Evolutionary conservation across 2,329 filamentous ascomycete genomes (phyloP).

Genomic region (Shiraia sp.): DNA sequence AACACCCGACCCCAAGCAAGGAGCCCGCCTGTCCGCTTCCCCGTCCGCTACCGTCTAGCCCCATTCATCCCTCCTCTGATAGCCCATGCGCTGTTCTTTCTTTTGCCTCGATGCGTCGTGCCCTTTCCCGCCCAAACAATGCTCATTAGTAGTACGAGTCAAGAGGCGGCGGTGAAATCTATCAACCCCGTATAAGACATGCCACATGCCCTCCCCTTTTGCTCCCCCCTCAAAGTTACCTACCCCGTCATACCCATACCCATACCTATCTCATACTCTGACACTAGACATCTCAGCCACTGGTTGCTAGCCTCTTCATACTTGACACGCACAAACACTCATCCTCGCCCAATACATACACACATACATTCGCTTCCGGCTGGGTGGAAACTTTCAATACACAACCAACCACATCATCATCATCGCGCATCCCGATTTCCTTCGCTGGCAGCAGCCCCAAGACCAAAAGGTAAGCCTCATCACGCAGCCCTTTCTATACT

Average conservation of each 20-base stretch:
- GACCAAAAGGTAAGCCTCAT: slow-evolving; percentile 37
- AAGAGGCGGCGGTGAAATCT: slow-evolving; percentile 28
- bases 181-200: slow-evolving; percentile 25
- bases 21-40: slow-evolving; percentile 37
- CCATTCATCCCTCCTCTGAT: too few relatives aligned
- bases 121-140: slow-evolving; percentile 14
- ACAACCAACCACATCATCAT: slow-evolving; percentile 20
- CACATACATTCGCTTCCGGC: slow-evolving; percentile 17
- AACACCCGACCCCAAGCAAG: slow-evolving; percentile 36
- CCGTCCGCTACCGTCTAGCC: slow-evolving; percentile 26
- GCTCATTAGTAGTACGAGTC: slow-evolving; percentile 31
- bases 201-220: slow-evolving; percentile 19
- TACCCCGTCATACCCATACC: slow-evolving; percentile 4
- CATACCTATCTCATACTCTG: too few relatives aligned
- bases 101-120: slow-evolving; percentile 36
- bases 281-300: slow-evolving; percentile 1
- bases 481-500: slow-evolving; percentile 29
- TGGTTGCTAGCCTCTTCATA: slow-evolving; percentile 12
- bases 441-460: slow-evolving; percentile 14
- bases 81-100: too few relatives aligned
- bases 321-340: slow-evolving; percentile 1
- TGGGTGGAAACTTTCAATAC: slow-evolving; percentile 11
- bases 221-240: slow-evolving; percentile 11
- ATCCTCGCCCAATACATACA: slow-evolving; percentile 7
- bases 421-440: slow-evolving; percentile 9